Evolutionary conservation across 1,284 basidiomycete genomes (phyloP).

Genomic region (Sphaerobolus stellatus): DNA sequence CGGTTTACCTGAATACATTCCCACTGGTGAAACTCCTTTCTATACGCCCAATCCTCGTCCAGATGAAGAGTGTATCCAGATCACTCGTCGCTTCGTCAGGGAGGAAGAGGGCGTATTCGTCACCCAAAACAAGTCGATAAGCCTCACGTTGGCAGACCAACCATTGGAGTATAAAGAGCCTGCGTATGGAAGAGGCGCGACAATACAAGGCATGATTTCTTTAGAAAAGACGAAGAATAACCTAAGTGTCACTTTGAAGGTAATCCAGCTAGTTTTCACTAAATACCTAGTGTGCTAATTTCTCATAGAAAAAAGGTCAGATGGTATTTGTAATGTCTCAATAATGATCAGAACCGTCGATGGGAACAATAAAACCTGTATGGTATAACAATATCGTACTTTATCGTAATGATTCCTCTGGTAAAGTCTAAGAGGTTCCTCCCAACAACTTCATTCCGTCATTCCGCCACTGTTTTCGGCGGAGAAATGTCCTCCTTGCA

Average conservation of each 20-base stretch:
- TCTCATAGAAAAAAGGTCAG: constrained; percentile 49
- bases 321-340: constrained; percentile 40
- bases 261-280: constrained; percentile 10
- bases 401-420: neutral
- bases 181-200: constrained; percentile 52
- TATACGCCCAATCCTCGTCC: constrained; percentile 53
- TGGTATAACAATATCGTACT: constrained; percentile 4
- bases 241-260: constrained; percentile 60
- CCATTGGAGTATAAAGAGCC: constrained; percentile 39
- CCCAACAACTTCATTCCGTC: neutral
- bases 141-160: constrained; percentile 24
- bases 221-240: constrained; percentile 55
- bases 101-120: constrained; percentile 18
- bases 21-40: constrained; percentile 31
- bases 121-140: constrained; percentile 17
- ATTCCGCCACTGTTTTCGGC: neutral
- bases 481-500: constrained; percentile 40
- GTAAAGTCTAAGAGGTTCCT: neutral
- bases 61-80: constrained; percentile 48
- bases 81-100: constrained; percentile 39
- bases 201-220: constrained; percentile 58
- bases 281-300: neutral
- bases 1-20: constrained; percentile 25
- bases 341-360: neutral
- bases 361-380: neutral